Evolutionary conservation across 208 protist genomes (phyloP).

Genomic region (Crithidia expoeki): DNA sequence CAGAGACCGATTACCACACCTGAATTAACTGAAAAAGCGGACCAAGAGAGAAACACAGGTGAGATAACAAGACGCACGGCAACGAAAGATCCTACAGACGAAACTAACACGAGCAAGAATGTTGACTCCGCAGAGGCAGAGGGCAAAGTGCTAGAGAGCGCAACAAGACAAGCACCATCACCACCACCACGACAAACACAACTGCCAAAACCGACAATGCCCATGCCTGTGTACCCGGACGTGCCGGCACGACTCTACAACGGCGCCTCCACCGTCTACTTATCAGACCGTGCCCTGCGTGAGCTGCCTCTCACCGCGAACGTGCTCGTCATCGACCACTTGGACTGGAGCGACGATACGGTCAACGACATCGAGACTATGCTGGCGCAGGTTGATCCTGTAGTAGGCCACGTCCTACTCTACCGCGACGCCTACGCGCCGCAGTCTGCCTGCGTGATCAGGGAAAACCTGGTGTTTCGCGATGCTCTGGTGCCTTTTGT

Average conservation of each 20-base stretch:
- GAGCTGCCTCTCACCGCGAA: slow-evolving; percentile 42
- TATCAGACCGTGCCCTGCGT: slow-evolving; percentile 33
- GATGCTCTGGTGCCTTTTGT: slow-evolving; percentile 33
- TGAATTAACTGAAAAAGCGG: background rate
- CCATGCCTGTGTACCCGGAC: slow-evolving; percentile 22
- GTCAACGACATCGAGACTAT: slow-evolving; percentile 4
- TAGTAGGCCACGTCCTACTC: slow-evolving; percentile 30
- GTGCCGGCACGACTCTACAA: slow-evolving; percentile 25
- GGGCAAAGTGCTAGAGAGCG: background rate
- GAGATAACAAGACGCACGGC: background rate
- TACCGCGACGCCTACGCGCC: slow-evolving; percentile 39
- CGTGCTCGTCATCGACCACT: slow-evolving; percentile 43
- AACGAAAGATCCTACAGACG: background rate
- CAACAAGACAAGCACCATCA: background rate
- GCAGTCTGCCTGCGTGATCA: slow-evolving; percentile 10
- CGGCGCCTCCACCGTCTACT: slow-evolving; percentile 29
- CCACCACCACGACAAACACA: background rate
- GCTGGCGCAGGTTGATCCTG: slow-evolving; percentile 20
- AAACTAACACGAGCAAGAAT: background rate
- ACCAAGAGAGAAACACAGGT: background rate
- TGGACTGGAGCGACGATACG: slow-evolving; percentile 24
- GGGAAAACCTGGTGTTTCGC: slow-evolving; percentile 17
- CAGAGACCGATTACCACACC: background rate
- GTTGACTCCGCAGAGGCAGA: no score
- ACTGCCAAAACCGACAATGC: slow-evolving; percentile 4